Evolutionary conservation across 257 asterid genomes (phyloP).

Genomic region (Mentha longifolia): DNA sequence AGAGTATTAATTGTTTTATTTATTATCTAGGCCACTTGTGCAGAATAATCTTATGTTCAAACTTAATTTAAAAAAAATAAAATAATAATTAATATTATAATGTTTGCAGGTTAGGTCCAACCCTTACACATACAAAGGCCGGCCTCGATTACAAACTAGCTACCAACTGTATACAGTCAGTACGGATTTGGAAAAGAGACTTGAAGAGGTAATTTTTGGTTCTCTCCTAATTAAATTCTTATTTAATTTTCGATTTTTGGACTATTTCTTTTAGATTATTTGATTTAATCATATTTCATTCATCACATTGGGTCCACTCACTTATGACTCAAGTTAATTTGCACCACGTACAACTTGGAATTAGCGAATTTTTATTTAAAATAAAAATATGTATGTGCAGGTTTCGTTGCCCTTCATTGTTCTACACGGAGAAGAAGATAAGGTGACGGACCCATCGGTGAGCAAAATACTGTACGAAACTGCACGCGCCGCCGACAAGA

Average conservation of each 20-base stretch:
- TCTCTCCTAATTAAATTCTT: background rate
- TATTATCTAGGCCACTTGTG: too few relatives aligned
- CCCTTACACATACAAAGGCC: conserved; percentile 87
- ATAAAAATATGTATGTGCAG: conserved; percentile 24
- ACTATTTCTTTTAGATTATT: background rate
- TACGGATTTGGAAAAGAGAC: conserved; percentile 71
- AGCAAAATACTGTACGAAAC: conserved; percentile 64
- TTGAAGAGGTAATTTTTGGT: conserved; percentile 54
- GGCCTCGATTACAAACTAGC: conserved; percentile 85
- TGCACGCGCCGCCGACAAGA: conserved; percentile 78
- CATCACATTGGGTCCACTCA: background rate
- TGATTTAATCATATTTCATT: background rate
- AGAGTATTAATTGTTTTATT: background rate
- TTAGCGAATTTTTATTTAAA: background rate
- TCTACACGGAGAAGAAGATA: conserved; percentile 63
- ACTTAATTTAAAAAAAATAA: too few relatives aligned
- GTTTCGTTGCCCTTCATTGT: conserved; percentile 62
- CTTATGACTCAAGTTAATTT: background rate
- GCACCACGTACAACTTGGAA: background rate
- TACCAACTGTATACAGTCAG: conserved; percentile 62
- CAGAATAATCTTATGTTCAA: background rate
- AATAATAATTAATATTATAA: background rate
- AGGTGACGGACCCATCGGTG: conserved; percentile 67
- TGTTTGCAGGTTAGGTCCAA: conserved; percentile 68
- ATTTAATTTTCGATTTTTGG: background rate